These are phyloP conservation scores for Stephania yunnanensis DNA, from an alignment of 164 flowering plant genomes.

Conservation along the genomic window DNA sequence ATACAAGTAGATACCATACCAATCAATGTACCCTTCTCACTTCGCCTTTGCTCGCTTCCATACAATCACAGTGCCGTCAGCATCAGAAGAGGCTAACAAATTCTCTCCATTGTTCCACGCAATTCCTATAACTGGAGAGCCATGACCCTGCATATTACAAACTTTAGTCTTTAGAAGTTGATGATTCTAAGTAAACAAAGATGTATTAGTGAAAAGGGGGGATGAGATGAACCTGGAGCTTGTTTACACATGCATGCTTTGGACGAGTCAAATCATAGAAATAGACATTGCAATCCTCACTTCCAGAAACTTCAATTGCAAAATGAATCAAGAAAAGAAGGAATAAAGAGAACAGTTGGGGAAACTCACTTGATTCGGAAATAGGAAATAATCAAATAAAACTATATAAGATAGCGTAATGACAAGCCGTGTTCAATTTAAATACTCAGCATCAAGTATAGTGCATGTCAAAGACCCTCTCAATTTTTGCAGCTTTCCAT, in stretches of 20 bases:
- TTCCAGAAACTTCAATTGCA: conserved; percentile 69
- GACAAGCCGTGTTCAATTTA: too few relatives aligned
- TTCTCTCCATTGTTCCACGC: conserved; percentile 99
- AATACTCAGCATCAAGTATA: too few relatives aligned
- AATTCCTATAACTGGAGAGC: conserved; percentile 64
- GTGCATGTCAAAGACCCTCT: background rate
- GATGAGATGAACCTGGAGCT: conserved; percentile 62
- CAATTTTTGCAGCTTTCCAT: background rate
- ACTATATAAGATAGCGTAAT: too few relatives aligned
- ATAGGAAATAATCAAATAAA: too few relatives aligned
- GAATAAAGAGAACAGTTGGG: background rate
- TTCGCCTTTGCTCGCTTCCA: conserved; percentile 88
- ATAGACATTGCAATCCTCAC: conserved; percentile 95
- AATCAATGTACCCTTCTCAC: conserved; percentile 6
- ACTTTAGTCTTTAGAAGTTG: background rate
- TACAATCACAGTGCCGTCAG: conserved; percentile 86
- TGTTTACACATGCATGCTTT: conserved; percentile 88
- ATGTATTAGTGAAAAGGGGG: background rate
- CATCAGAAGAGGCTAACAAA: conserved; percentile 93
- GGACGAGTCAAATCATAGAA: conserved; percentile 96
- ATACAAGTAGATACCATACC: too few relatives aligned
- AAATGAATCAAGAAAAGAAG: background rate
- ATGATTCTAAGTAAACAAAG: background rate
- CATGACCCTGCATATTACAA: conserved; percentile 71
- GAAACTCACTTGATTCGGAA: too few relatives aligned